Base-by-base conservation (phyloP, 2,329 filamentous ascomycete species). In the Furcasterigmium sp. region DNA sequence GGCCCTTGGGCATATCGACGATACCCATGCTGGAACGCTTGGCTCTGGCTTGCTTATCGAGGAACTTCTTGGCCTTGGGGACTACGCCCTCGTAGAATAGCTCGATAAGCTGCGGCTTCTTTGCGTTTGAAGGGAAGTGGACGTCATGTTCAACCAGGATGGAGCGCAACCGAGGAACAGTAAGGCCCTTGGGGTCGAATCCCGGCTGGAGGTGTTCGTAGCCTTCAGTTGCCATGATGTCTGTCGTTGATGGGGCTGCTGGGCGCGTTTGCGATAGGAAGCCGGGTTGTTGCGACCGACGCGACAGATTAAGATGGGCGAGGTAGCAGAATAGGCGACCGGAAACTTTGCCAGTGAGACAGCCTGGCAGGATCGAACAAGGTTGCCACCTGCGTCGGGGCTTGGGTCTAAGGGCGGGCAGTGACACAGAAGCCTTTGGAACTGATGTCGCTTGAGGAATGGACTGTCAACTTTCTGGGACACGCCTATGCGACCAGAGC, bases 131-230 rank as follows among this genome's bases (percentile, higher is more conserved):
- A 5, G 91, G 85, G 60, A 95, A 97, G 29, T 81, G 69, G 56
- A 97, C 73, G 60, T 90, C 86, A 68, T 98, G 88, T 51, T 82
- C 85, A 56, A 97, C 87, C 45, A 98, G 80, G 52, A 97, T 94
- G 39, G 87, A 91, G 56, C 93, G 87, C 54, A 98, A 73, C 37
- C 86, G 85, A 21, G 93, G 90, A 39, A 97, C 82, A 2, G 90
- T 97, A 50, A 97, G 78, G 51, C 78, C 80, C 58, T 77, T 76
- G 17, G 93, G 82, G 61, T 98, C 89, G 62, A 96, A 97, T 55
- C 80, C 87, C 43, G 87, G 78, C 58, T 91, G 82, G 25, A 97
- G 82, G 62, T 97, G 98, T 53, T 89, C 86, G 53, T 84, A 66
- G 48, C 58, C 69, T 53, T 91, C 87, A 56, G 84, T 80, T 21